Evolutionary conservation across 139 green algal species (phyloP).

Genomic region (Astrephomene gubernaculifera): DNA sequence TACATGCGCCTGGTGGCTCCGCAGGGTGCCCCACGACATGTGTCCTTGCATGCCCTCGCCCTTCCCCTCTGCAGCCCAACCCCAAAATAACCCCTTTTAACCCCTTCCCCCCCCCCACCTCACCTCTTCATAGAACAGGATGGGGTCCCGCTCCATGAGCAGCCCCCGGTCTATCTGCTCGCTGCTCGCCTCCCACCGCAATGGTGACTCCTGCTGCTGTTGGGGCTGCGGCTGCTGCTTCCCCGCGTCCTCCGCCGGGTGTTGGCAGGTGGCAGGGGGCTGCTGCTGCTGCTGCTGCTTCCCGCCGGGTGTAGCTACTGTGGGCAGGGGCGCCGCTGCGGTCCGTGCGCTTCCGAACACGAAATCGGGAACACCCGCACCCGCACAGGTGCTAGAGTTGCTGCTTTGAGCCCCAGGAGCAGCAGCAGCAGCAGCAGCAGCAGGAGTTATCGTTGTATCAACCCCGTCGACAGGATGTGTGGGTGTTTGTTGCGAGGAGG

Average conservation of each 20-base stretch:
- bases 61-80: too few relatives aligned
- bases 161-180: conserved; percentile 75
- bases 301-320: background rate
- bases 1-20: too few relatives aligned
- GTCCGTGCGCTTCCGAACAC: background rate
- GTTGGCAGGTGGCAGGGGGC: background rate
- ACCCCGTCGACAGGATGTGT: too few relatives aligned
- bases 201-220: background rate
- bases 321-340: background rate
- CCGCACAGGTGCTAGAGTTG: background rate
- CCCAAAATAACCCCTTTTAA: too few relatives aligned
- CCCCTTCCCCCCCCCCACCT: background rate
- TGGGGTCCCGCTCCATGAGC: conserved; percentile 86
- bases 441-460: too few relatives aligned
- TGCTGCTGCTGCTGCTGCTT: background rate
- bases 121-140: conserved; percentile 90
- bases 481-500: too few relatives aligned
- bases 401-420: background rate
- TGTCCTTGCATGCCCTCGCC: too few relatives aligned
- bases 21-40: too few relatives aligned
- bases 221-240: background rate
- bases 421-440: background rate
- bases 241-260: background rate
- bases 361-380: conserved; percentile 15
- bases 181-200: conserved; percentile 51